Evolutionary conservation across 768 basidiomycete species (phyloP), one percentile per base, ranked within the genome.

Genomic region (Crassisporium funariophilum): DNA sequence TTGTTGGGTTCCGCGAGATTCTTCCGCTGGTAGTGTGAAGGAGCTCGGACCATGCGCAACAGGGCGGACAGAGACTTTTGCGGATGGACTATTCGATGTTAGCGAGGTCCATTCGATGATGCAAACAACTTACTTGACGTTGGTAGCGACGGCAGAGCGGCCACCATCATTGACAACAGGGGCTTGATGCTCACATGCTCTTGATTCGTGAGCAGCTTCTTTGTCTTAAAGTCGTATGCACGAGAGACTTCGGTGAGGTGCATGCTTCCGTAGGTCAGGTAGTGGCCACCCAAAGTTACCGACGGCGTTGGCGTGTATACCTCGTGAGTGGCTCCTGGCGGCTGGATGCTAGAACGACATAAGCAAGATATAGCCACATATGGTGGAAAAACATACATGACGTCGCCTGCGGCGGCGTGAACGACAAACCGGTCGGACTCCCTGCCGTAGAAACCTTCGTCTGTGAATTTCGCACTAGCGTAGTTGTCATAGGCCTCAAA

Each of bases 181-280:
- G 27, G 25, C 5, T 1, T 1, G 15, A 23, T 1, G 22, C 41
- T 42, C 12, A n/a, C 5, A n/a, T 42, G 41, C n/a, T 20, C 6
- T 25, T 23, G 20, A n/a, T 42, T 42, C 1, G 41, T 24, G n/a
- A 42, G 27, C 4, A 2, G 12, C 5, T 16, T 13, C 2, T 23
- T 20, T 4, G 41, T 42, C 8, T 2, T 2, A 13, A 1, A 3
- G 3, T 29, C 22, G 23, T 24, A 11, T 24, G 41, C 5, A n/a
- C 41, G 41, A 4, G 41, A n/a, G 41, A 42, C 8, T 42, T 42
- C 41, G 12, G 41, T 42, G 1, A 42, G 20, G n/a, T 42, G 41
- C 15, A 29, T 11, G 2, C 21, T n/a, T 8, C 27, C 20, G 24
- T 42, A 42, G 6, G 22, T 25, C 15, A 20, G 27, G 9, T 24